Conservation (phyloP, 176 grass and related monocot species). For the Elymus sibiricus region DNA sequence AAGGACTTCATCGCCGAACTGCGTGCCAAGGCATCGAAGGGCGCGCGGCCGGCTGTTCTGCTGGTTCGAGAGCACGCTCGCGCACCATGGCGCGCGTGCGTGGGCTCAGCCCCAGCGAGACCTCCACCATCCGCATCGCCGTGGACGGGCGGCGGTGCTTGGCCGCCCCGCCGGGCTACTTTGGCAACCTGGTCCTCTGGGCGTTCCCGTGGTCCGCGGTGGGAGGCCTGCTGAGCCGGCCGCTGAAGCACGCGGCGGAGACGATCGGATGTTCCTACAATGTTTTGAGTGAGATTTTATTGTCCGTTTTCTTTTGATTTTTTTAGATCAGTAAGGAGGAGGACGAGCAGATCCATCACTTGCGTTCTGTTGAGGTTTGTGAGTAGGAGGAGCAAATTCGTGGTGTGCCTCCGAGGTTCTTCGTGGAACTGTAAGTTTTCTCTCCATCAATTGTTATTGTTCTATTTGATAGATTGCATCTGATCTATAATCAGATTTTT, state of each 20-base stretch:
- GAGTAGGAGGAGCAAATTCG: no score
- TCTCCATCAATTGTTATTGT: no score
- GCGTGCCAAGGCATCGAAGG: slow-evolving; percentile 24
- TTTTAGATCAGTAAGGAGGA: no score
- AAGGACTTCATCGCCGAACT: slow-evolving; percentile 58
- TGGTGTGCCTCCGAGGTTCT: no score
- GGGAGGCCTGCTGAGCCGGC: slow-evolving; percentile 20
- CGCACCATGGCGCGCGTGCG: slow-evolving; percentile 33
- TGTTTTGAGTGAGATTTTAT: no score
- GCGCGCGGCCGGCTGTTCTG: slow-evolving; percentile 29
- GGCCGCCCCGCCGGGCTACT: slow-evolving; percentile 36
- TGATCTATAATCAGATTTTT: no score
- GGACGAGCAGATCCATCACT: no score
- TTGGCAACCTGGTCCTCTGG: slow-evolving; percentile 68
- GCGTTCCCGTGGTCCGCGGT: slow-evolving; percentile 43
- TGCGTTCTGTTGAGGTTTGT: no score
- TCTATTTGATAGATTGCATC: no score
- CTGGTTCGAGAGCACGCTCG: slow-evolving; percentile 53
- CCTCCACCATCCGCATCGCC: no score
- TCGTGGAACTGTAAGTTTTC: no score
- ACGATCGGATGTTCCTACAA: not conserved
- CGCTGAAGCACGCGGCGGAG: slow-evolving; percentile 43
- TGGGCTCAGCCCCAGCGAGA: not conserved
- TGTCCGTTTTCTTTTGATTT: no score
- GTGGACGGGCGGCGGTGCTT: slow-evolving; percentile 36